Base-by-base conservation (phyloP, 2,329 filamentous ascomycete genomes). In the Coleophoma cylindrospora region DNA sequence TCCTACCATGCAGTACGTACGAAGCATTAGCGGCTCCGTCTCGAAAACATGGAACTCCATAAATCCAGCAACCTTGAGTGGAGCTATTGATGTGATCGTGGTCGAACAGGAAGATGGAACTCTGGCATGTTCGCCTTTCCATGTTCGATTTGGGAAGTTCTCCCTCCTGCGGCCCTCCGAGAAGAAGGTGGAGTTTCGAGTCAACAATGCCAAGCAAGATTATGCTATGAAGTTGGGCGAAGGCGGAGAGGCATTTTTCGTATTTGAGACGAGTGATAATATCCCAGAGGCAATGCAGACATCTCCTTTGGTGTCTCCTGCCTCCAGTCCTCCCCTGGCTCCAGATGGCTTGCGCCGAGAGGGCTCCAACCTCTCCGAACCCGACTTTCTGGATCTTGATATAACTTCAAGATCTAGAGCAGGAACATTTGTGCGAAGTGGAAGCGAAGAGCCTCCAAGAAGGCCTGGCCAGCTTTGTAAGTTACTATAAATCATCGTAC, bases 11-110 rank as follows among this genome's bases (percentile, higher is more conserved):
- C 91, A 97, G 78, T 97, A 97, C 87, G 91, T 97, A 60, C 83
- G 94, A 61, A 95, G 91, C 65, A 82, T 97, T 62, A 94, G 90
- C 70, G 91, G 91, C 68, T 95, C 91, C 47, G 92, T 99, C 63
- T 95, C 91, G 61, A 96, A 94, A 74, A 92, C 94, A 69, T 99
- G 94, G 94, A 99, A 99, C 72, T 96, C 91, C 22, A 95, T 99
- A 77, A 99, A 99, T 70, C 94, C 94, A 46, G 91, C 94, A 41
- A 99, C 94, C 12, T 81, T 99, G 50, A 96, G 90, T 73, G 94
- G 94, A 65, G 94, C 94, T 65, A 97, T 99, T 73, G 94, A 99
- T 77, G 92, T 97, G 61, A 96, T 99, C 60, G 92, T 99, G 49
- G 91, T 99, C 52, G 91, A 99, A 70, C 91, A 95, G 60, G 89